These are phyloP conservation scores for Cladorrhinum sp. DNA, from an alignment of 2,329 filamentous ascomycete species.

Conservation along the genomic window DNA sequence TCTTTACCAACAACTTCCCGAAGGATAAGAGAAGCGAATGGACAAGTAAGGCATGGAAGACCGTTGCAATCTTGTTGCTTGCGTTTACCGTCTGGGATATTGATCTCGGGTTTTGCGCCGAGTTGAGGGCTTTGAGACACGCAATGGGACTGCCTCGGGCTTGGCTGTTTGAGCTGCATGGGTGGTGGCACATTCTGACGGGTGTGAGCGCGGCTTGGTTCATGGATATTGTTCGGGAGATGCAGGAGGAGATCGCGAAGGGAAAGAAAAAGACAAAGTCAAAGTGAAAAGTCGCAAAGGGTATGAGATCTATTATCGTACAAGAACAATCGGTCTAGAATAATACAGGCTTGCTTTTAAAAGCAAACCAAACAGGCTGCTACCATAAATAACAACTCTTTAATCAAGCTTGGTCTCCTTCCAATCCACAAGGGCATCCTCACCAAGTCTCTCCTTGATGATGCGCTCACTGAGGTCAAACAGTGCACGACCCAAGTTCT, in stretches of 20 bases:
- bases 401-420: conserved; percentile 12
- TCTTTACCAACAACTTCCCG: conserved; percentile 25
- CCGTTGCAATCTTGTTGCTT: conserved; percentile 37
- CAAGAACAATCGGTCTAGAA: no score
- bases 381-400: not conserved
- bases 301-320: not conserved
- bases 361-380: not conserved
- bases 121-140: conserved; percentile 44
- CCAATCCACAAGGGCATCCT: conserved; percentile 38
- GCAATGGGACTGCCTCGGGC: conserved; percentile 52
- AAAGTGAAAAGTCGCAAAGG: no score
- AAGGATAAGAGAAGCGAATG: conserved; percentile 28
- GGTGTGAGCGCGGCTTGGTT: conserved; percentile 49
- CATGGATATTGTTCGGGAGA: conserved; percentile 36
- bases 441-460: conserved; percentile 40
- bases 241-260: conserved; percentile 11
- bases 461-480: conserved; percentile 41
- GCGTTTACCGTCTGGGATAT: conserved; percentile 57
- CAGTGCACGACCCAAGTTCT: conserved; percentile 36
- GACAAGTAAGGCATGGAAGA: conserved; percentile 29
- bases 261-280: not conserved
- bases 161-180: conserved; percentile 57
- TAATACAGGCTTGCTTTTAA: not conserved
- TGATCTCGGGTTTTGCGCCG: conserved; percentile 50
- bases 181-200: conserved; percentile 63